Evolutionary conservation across 345 rosid genomes (phyloP).

Genomic region (Sapria himalayana): DNA sequence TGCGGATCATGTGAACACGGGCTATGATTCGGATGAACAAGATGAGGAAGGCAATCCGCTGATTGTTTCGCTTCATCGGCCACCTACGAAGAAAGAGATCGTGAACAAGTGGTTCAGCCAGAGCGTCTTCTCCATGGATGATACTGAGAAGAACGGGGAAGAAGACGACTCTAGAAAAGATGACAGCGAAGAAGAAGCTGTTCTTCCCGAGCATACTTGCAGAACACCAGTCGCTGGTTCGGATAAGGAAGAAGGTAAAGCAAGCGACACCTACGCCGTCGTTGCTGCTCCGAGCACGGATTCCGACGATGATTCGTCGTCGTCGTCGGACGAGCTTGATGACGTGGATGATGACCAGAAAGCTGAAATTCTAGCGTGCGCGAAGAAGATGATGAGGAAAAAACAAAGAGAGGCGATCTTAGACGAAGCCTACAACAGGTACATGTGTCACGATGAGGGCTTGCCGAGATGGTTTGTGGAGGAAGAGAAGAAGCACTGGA

Average conservation of each 20-base stretch:
- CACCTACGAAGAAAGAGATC: slow-evolving; percentile 45
- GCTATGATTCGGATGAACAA: slow-evolving; percentile 44
- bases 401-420: slow-evolving; percentile 65
- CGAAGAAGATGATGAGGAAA: slow-evolving; percentile 85
- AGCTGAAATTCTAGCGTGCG: slow-evolving; percentile 78
- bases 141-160: slow-evolving; percentile 51
- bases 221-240: too few species aligned
- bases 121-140: slow-evolving; percentile 64
- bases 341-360: slow-evolving; percentile 37
- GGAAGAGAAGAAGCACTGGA: slow-evolving; percentile 66
- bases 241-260: too few species aligned
- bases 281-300: slow-evolving; percentile 64
- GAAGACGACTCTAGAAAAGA: slow-evolving; percentile 30
- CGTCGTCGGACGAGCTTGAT: slow-evolving; percentile 54
- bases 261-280: slow-evolving; percentile 49
- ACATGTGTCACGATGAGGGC: slow-evolving; percentile 59
- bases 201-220: too few species aligned
- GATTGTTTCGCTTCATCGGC: slow-evolving; percentile 34
- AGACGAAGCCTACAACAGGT: slow-evolving; percentile 63
- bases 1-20: slow-evolving; percentile 21
- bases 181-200: slow-evolving; percentile 38
- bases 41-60: slow-evolving; percentile 72
- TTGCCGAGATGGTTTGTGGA: slow-evolving; percentile 77
- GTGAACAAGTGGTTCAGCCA: slow-evolving; percentile 74
- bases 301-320: slow-evolving; percentile 59